Percentiles rank a stretch among this genome's conserved stretches.
These are phyloP conservation scores for Citrus cavaleriei DNA, from an alignment of 345 rosid genomes.

Conservation along the genomic window DNA sequence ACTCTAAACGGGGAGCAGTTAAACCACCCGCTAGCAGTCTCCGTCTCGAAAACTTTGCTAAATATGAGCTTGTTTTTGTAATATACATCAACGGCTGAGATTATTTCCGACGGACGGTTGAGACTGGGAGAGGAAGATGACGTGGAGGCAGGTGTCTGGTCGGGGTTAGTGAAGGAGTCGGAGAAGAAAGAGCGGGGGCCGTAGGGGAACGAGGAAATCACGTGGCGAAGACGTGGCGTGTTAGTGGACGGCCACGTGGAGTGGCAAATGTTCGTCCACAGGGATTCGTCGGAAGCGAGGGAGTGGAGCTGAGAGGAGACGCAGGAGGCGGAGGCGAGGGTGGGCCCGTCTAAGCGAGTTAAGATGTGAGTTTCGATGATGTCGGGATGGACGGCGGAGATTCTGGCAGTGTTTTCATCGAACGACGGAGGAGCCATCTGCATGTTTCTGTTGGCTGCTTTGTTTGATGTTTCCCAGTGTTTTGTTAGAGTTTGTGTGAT, in stretches of 20 bases:
- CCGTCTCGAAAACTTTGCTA: slow-evolving; percentile 52
- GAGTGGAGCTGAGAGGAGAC: slow-evolving; percentile 46
- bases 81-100: slow-evolving; percentile 69
- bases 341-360: slow-evolving; percentile 66
- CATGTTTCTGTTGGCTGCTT: too few relatives aligned
- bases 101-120: slow-evolving; percentile 28
- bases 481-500: not conserved
- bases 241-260: slow-evolving; percentile 80
- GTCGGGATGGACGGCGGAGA: slow-evolving; percentile 51
- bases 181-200: slow-evolving; percentile 78
- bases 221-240: slow-evolving; percentile 24
- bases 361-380: slow-evolving; percentile 59
- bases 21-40: slow-evolving; percentile 65
- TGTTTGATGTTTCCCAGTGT: not conserved
- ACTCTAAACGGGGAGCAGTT: slow-evolving; percentile 65
- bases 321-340: slow-evolving; percentile 58
- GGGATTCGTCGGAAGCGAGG: slow-evolving; percentile 34
- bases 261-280: slow-evolving; percentile 55
- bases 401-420: not conserved
- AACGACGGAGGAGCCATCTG: not conserved
- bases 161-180: slow-evolving; percentile 39
- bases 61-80: slow-evolving; percentile 40
- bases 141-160: not conserved
- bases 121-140: not conserved
- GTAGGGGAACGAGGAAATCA: slow-evolving; percentile 38